Evolutionary conservation across 2,329 filamentous ascomycete genomes (phyloP), one percentile per base, ranked within the genome.

Genomic region (Pseudocercospora fijiensis): DNA sequence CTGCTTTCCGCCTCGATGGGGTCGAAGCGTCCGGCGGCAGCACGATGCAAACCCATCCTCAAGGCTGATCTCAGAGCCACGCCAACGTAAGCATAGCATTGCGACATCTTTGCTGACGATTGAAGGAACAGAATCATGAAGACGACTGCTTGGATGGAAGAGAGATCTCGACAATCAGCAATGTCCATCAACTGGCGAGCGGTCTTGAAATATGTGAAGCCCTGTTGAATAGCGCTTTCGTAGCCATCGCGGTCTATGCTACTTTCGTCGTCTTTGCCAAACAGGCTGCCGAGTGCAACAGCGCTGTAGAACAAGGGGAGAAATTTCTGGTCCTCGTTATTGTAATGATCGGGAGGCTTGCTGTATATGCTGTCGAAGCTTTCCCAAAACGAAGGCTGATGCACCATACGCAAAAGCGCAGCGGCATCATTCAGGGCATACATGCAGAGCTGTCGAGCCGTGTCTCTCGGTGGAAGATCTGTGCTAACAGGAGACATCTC

Each of bases 301-400:
- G 80, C 79, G 37, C 79, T 78, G 69, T 83, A 82, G 18, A 83
- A 72, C 18, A 83, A 70, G 13, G 81, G 81, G 37, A 83, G 70
- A 61, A 83, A 83, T 26, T 71, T 77, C 57, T 81, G 77, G 49
- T 83, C 81, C 11, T 78, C 74, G 62, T 79, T 77, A 16, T 74
- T 76, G 66, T 80, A 82, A 47, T 78, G 74, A 20, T 82, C 81
- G 11, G 75, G 67, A 1, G 89, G 82, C 22, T 82, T 86, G 67
- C 89, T 86, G 76, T 96, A 97, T 43, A 97, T 83, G 60, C 84
- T 84, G 69, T 96, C 88, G 66, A 96, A 84, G 71, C 86, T 87
- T 63, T 85, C 84, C 78, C 90, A 92, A 74, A 96, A 97, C 0
- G 86, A 86, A 0, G 93, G 93, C 57, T 90, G 82, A 73, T 97